Conservation (phyloP, 345 rosid genomes). For the Sisymbrium irio region DNA sequence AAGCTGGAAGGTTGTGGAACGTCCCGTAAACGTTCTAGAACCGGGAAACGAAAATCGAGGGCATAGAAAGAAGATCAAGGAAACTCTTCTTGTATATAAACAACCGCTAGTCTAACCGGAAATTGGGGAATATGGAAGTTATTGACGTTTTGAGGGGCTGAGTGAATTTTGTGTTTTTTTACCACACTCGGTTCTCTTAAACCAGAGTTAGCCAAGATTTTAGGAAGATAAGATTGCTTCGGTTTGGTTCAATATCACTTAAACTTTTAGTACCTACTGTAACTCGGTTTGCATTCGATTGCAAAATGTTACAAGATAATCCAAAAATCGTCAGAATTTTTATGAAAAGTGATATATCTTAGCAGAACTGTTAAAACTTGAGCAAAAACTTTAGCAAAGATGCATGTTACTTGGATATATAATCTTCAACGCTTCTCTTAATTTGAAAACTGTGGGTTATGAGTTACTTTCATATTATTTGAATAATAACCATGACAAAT, state of each 20-base stretch:
- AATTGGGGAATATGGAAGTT: neutral
- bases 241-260: neutral
- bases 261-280: neutral
- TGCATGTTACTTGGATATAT: no score
- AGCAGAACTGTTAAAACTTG: neutral
- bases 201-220: slow-evolving; percentile 2
- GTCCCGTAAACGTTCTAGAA: slow-evolving; percentile 53
- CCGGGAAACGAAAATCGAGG: slow-evolving; percentile 48
- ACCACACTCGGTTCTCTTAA: slow-evolving; percentile 50
- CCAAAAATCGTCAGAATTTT: neutral
- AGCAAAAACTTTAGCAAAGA: neutral
- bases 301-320: neutral
- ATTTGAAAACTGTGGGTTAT: no score
- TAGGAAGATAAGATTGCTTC: neutral
- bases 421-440: no score
- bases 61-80: slow-evolving; percentile 24
- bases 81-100: neutral
- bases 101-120: slow-evolving; percentile 13
- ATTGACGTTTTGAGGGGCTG: slow-evolving; percentile 38
- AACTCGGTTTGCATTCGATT: neutral
- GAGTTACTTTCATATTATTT: no score
- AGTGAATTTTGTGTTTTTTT: slow-evolving; percentile 60
- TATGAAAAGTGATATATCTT: no score
- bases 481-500: no score
- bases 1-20: slow-evolving; percentile 39